Percentiles rank a stretch among this genome's conserved stretches.
Evolutionary conservation across 345 rosid species (phyloP).

Genomic region (Alliaria petiolata): DNA sequence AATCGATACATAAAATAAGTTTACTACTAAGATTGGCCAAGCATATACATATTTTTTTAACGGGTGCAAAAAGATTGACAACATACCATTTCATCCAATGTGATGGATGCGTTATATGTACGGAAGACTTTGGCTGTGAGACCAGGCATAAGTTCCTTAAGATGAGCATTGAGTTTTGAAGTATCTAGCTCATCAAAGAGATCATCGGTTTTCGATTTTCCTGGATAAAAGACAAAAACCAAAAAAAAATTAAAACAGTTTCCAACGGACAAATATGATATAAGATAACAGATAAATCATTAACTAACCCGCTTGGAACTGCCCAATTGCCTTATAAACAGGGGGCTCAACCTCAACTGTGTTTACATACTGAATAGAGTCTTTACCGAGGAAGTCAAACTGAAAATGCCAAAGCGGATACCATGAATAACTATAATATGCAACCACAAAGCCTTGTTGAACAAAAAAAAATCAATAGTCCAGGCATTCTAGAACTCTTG

Average conservation of each 20-base stretch:
- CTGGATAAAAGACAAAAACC: conserved; percentile 35
- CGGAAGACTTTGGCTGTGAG: conserved; percentile 99
- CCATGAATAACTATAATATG: conserved; percentile 6
- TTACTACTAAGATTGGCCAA: background rate
- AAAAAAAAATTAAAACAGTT: background rate
- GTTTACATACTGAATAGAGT: conserved; percentile 92
- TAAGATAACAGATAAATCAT: background rate
- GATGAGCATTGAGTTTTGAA: conserved; percentile 85
- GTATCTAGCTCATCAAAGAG: conserved; percentile 94
- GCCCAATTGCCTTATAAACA: conserved; percentile 88
- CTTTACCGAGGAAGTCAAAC: conserved; percentile 99
- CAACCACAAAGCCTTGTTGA: background rate
- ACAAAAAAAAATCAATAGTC: background rate
- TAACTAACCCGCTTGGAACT: conserved; percentile 64
- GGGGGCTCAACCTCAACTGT: conserved; percentile 91
- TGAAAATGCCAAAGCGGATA: conserved; percentile 31
- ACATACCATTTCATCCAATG: conserved; percentile 84
- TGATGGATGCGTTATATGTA: conserved; percentile 96
- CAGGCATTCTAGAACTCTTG: background rate
- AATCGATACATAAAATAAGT: background rate
- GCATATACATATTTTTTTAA: background rate
- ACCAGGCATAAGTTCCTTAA: conserved; percentile 98
- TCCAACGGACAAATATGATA: background rate
- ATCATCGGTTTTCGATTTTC: conserved; percentile 64
- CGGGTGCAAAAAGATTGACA: background rate